phyloP scores from a whole-genome alignment of 352 stramenopile species.

The Globisporangium megalacanthum region DNA sequence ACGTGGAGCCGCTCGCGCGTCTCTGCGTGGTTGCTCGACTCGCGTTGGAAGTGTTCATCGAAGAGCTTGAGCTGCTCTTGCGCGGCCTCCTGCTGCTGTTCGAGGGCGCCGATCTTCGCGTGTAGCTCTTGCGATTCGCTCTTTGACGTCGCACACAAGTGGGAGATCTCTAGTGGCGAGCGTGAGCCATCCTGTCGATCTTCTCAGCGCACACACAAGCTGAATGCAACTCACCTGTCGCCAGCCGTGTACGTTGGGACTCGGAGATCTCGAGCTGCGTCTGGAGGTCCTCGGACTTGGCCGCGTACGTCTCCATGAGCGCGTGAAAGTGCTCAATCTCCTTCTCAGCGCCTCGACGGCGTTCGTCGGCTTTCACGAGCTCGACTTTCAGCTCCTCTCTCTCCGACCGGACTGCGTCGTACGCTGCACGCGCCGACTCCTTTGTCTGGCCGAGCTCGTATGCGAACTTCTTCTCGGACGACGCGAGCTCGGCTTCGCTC shows the following conservation, averaged over 20 bases:
- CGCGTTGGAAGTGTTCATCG: constrained; percentile 33
- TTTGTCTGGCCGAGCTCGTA: constrained; percentile 69
- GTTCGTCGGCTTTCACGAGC: constrained; percentile 43
- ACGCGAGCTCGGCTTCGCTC: constrained; percentile 41
- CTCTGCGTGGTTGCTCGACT: constrained; percentile 38
- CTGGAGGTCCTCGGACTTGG: constrained; percentile 46
- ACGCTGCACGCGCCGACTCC: constrained; percentile 55
- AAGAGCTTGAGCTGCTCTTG: constrained; percentile 31
- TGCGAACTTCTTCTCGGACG: constrained; percentile 55
- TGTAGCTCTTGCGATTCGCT: constrained; percentile 25
- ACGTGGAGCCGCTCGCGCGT: constrained; percentile 41
- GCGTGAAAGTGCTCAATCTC: constrained; percentile 52
- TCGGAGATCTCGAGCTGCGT: constrained; percentile 44
- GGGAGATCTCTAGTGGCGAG: constrained; percentile 30
- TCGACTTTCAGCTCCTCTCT: constrained; percentile 56
- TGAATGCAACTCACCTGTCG: constrained; percentile 20
- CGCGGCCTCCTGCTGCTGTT: constrained; percentile 20
- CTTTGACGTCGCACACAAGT: constrained; percentile 25
- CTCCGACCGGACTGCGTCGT: constrained; percentile 56
- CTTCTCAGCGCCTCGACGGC: constrained; percentile 27
- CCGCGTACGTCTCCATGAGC: constrained; percentile 40
- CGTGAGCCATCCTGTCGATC: background rate
- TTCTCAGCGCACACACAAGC: background rate
- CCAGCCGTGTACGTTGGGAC: constrained; percentile 24
- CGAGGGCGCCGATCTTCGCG: constrained; percentile 22